Conservation (phyloP, 176 grass and related monocot genomes). For the Ensete glaucum region DNA sequence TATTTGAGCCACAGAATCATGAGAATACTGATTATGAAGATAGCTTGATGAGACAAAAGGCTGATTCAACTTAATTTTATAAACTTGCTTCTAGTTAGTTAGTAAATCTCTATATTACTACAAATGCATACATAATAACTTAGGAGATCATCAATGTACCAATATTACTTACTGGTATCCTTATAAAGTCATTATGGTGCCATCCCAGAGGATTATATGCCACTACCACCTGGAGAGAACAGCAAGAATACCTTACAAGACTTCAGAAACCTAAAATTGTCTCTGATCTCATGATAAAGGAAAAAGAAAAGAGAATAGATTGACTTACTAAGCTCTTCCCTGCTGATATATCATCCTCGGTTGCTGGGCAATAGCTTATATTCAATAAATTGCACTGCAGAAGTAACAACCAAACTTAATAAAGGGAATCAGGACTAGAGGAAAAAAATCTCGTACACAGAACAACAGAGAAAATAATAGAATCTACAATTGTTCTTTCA, state of each 20-base stretch:
- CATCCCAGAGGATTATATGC: conserved; percentile 19
- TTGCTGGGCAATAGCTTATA: conserved; percentile 94
- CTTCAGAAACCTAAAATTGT: background rate
- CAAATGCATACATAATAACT: background rate
- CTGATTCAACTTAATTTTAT: too few species aligned
- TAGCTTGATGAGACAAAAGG: too few species aligned
- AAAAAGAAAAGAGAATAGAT: conserved; percentile 14
- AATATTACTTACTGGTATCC: conserved; percentile 5
- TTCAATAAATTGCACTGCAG: conserved; percentile 77
- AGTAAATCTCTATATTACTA: background rate
- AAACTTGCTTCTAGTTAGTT: too few species aligned
- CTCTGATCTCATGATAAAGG: background rate
- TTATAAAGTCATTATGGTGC: background rate
- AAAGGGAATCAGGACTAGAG: background rate
- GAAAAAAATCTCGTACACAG: background rate
- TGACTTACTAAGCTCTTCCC: conserved; percentile 54
- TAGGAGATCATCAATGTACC: background rate
- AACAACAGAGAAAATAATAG: background rate
- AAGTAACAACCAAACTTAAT: background rate
- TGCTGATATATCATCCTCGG: conserved; percentile 52
- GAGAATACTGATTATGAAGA: too few species aligned
- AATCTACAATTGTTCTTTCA: background rate
- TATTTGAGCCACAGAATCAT: too few species aligned
- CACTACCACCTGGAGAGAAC: conserved; percentile 4
- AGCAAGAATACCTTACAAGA: background rate